Base-by-base conservation (phyloP, 371 early-diverging fungal genomes). In the Batkoa obscura region DNA sequence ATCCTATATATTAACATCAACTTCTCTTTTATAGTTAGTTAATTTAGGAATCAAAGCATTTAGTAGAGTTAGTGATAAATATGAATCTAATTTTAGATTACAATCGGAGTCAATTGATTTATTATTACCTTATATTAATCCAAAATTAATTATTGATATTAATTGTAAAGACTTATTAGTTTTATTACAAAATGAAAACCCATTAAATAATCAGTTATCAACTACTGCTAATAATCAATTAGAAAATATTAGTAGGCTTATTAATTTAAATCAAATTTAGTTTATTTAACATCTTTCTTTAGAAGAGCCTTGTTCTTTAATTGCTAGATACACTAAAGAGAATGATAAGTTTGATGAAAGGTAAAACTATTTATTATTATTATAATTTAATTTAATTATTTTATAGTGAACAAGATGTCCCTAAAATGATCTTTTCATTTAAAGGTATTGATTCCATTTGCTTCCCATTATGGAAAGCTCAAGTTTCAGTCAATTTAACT, bases 391-490 rank as follows among this genome's bases (percentile, higher is more conserved):
- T 12, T 15, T 10, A 9, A 17, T 48, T 32, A 12, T 12, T 12
- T 9, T 9, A 23, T 33, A 37, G 50, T 9, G 38, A 37, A 9
- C 13, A 33, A 30, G 5, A 9, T 4, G 31, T 6, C 30, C 50
- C 50, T 9, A 50, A 50, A 50, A 12, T 50, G 6, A 61, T 59
- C 5, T 35, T 53, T 30, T 59, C 67, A 41, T 63, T 61, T 23
- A 72, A 73, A 41, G 63, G 70, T 42, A 64, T 68, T 17, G 62
- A 68, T 42, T 60, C 71, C 43, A 62, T 80, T 39, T 60, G 67
- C 35, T 68, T 86, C 49, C 87, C 90, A 2, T 70, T 84, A 3
- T 86, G 85, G 84, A 71, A 80, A 55, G 85, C 86, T 4, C 68
- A 70, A 15, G 74, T 78, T 37, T 80, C 80, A 8, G 68, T 76